Evolutionary conservation across 2,329 filamentous ascomycete species (phyloP), one percentile per base, ranked within the genome.

Genomic region (Chaetomium globosum): DNA sequence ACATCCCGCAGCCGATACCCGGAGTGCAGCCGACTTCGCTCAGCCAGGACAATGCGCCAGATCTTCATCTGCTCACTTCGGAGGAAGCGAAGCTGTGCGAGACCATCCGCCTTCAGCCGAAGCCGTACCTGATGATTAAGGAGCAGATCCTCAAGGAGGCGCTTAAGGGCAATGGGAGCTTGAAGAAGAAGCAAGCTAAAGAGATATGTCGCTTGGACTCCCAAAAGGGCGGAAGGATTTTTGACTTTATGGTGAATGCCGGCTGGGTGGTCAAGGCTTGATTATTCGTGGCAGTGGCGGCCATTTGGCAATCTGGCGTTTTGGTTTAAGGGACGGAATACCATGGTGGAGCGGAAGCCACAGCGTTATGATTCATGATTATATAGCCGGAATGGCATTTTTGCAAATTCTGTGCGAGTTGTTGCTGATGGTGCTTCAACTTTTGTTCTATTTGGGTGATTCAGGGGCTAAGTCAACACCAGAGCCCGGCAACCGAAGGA

Each of bases 111-210:
- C 80, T 99, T 60, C 90, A 95, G 77, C 95, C 95, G 0, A 99
- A 99, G 80, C 92, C 95, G 1, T 99, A 97, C 76, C 79, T 97
- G 5, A 92, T 92, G 74, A 92, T 98, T 77, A 99, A 99, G 78
- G 93, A 97, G 76, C 88, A 91, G 67, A 82, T 98, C n/a, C 78
- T 98, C 60, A 91, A 92, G 72, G 94, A 98, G 75, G 92, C 94
- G 0, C 86, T 97, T 75, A 95, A 94, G 78, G 88, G 89, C 65
- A 94, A 95, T 65, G 95, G 95, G 0, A 86, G 84, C 13, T 79
- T 99, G 8, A 98, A 97, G 82, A 97, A 95, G 84, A 98, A 97
- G 79, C 89, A 94, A 71, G 93, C 93, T 2, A 91, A 89, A 74
- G 91, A 96, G 74, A 89, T 98, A 30, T 93, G 90, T 74, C 79